Evolutionary conservation across 1,284 basidiomycete species (phyloP), one percentile per base, ranked within the genome.

Genomic region (Puccinia triticina): DNA sequence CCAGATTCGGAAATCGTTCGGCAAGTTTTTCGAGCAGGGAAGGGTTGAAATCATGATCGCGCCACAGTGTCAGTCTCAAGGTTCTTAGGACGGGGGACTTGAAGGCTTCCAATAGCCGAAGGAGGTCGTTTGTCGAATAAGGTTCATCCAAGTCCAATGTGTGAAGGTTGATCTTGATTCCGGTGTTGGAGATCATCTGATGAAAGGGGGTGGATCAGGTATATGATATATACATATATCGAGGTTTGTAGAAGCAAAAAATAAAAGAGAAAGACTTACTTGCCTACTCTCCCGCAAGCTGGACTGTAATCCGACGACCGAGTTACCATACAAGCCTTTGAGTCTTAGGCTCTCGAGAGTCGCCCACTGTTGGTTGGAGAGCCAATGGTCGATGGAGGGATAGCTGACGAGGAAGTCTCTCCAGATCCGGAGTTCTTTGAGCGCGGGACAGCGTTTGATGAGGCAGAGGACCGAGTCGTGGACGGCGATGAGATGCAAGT

Each of bases 141-240:
- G 75, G 75, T n/a, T 77, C 75, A 48, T 64, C 75, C 37, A 77
- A 43, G 10, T 61, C 75, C 21, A 77, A 59, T 2, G 57, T 77
- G 12, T 77, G 50, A 0, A 77, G 26, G 40, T 32, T 53, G 37
- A 61, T 40, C 55, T 55, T 55, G 40, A 43, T 37, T 18, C 61
- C 43, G 12, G 34, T 14, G 29, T 21, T 48, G n/a, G 40, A 21
- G 23, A 48, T 48, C 29, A 48, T 73, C 71, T 73, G 12, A 48
- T 72, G 43, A 48, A 40, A 3, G 34, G 32, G 43, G n/a, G 43
- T 48, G 34, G n/a, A 14, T 40, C 10, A 72, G 32, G 43, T 26
- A n/a, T 50, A 50, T 48, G 69, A 72, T 26, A 29, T 74, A 7
- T 12, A 32, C 16, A n/a, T 46, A 40, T 37, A 37, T 43, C 26